Conservation (phyloP, 2,329 filamentous ascomycete genomes). For the Epichloe festucae region DNA sequence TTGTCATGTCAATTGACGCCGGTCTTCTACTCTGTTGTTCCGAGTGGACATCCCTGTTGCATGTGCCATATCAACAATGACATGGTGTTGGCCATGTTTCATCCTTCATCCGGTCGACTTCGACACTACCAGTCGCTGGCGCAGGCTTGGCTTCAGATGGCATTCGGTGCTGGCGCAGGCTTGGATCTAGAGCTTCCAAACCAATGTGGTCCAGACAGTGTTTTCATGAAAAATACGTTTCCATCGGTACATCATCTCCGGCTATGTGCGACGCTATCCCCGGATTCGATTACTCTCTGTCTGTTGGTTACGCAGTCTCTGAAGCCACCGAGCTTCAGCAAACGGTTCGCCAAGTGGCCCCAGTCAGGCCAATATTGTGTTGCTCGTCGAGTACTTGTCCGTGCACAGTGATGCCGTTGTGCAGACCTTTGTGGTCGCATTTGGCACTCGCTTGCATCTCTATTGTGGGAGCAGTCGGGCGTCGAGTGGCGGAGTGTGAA, state of each 20-base stretch:
- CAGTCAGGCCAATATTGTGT: no score
- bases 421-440: no score
- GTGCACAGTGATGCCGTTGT: no score
- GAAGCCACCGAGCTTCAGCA: no score
- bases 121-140: neutral
- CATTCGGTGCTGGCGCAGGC: neutral
- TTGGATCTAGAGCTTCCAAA: neutral
- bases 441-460: neutral
- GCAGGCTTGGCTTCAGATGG: neutral
- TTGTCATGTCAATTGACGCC: neutral
- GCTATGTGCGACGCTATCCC: no score
- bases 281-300: no score
- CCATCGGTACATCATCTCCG: neutral
- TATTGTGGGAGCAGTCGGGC: neutral
- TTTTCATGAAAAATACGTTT: neutral
- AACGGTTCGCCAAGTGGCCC: no score
- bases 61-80: neutral
- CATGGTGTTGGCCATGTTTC: neutral
- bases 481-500: neutral
- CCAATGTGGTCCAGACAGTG: neutral
- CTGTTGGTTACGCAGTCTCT: no score
- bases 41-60: neutral
- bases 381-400: no score
- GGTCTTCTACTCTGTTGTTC: neutral
- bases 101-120: neutral